Evolutionary conservation across 164 flowering plant genomes (phyloP), one percentile per base, ranked within the genome.

Genomic region (Santalum album): DNA sequence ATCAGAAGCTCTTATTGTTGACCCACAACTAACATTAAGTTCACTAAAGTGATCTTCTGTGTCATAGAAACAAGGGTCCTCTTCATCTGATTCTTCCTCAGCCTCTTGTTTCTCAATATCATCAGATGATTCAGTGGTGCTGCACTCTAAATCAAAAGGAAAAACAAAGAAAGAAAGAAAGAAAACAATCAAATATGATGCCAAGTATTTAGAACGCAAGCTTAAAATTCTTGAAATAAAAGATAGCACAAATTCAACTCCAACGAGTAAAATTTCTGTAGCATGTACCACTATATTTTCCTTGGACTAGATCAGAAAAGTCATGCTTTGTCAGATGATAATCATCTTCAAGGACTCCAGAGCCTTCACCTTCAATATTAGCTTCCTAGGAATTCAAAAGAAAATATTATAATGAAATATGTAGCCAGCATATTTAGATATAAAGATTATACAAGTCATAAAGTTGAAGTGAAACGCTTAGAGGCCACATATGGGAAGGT

Each of bases 121-220:
- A 71, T 90, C 97, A 26, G 95, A 84, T 54, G 92, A 86, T 72
- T 78, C 89, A 29, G 90, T 87, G 12, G 89, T 83, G 74, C 97
- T 83, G 70, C 79, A 87, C 57, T 83, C 97, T 90, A 70, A 47
- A 65, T 42, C 52, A 20, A 54, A 68, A 26, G 60, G 68, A 21
- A 61, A 48, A 42, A 12, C 14, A 38, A 38, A 14, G 0, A 38
- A 38, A 9, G 7, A 38, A 14, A 3, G 34, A 29, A 10, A 38
- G 14, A 38, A 9, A 14, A 38, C 1, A 38, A 32, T 0, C 1
- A 32, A 32, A n/a, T n/a, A n/a, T n/a, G n/a, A n/a, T n/a, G n/a
- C n/a, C n/a, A n/a, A n/a, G n/a, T n/a, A n/a, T n/a, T n/a, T n/a
- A n/a, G n/a, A n/a, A 12, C 7, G 12, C 7, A 32, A 32, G 12